phyloP scores from a whole-genome alignment of 1,139 yeast genomes.

The Taphrina deformans region DNA sequence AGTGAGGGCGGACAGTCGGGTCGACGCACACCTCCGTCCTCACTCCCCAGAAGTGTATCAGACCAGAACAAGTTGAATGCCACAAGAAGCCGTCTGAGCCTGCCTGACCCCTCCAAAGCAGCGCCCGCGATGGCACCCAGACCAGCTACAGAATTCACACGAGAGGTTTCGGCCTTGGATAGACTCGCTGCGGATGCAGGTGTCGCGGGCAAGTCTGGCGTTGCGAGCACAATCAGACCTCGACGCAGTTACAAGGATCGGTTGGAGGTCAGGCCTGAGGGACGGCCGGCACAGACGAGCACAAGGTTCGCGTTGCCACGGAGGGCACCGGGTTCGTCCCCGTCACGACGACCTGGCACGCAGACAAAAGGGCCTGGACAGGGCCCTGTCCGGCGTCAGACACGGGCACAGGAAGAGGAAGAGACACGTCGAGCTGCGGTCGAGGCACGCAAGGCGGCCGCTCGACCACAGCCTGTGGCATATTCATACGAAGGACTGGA shows the following conservation, averaged over 20 bases:
- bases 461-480: neutral
- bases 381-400: neutral
- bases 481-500: neutral
- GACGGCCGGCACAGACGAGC: neutral
- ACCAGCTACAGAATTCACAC: neutral
- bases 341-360: neutral
- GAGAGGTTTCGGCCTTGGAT: conserved; percentile 19
- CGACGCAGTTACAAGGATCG: conserved; percentile 23
- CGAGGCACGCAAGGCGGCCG: conserved; percentile 14
- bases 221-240: neutral
- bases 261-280: conserved; percentile 13
- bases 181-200: conserved; percentile 20
- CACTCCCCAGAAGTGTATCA: neutral
- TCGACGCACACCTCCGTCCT: neutral
- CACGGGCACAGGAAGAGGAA: conserved; percentile 6
- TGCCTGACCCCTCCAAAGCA: neutral
- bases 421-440: neutral
- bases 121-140: neutral
- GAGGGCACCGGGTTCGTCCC: neutral
- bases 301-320: conserved; percentile 5
- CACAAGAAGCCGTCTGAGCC: neutral
- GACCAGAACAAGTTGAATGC: neutral
- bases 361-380: neutral
- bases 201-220: conserved; percentile 4
- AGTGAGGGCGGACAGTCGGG: neutral